Conservation (phyloP, 2,329 filamentous ascomycete genomes). For the Arthrobotrys iridis region DNA sequence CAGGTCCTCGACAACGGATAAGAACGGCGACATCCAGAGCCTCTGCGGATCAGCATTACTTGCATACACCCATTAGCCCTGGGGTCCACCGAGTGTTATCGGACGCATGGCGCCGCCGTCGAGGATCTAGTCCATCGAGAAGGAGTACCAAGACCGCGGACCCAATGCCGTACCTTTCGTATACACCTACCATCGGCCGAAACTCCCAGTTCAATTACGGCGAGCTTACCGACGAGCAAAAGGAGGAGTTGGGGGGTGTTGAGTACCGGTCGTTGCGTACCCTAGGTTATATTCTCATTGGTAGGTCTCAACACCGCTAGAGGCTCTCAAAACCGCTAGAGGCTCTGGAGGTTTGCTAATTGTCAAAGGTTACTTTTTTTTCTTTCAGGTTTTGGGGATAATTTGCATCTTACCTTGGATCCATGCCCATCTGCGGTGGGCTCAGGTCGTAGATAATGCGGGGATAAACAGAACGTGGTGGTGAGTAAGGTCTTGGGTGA, state of each 20-base stretch:
- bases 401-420: conserved; percentile 85
- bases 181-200: conserved; percentile 87
- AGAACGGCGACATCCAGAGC: conserved; percentile 7
- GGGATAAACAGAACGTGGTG: conserved; percentile 82
- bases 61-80: conserved; percentile 29
- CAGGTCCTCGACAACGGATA: conserved; percentile 32
- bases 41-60: conserved; percentile 34
- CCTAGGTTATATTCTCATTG: conserved; percentile 77
- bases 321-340: background rate
- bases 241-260: conserved; percentile 94
- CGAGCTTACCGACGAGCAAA: conserved; percentile 85
- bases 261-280: conserved; percentile 94
- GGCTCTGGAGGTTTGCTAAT: background rate
- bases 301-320: conserved; percentile 55
- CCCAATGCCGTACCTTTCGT: conserved; percentile 88
- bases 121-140: conserved; percentile 68
- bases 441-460: conserved; percentile 70
- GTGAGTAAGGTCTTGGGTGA: conserved; percentile 60
- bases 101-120: conserved; percentile 52
- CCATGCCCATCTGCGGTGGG: conserved; percentile 70
- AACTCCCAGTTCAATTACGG: conserved; percentile 83
- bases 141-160: conserved; percentile 61
- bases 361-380: conserved; percentile 74
- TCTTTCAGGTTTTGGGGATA: conserved; percentile 81
- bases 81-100: conserved; percentile 55